Percentiles rank a stretch among this genome's conserved stretches.
phyloP scores from a whole-genome alignment of 2,329 filamentous ascomycete genomes.

The Cladosporium sphaerospermum region DNA sequence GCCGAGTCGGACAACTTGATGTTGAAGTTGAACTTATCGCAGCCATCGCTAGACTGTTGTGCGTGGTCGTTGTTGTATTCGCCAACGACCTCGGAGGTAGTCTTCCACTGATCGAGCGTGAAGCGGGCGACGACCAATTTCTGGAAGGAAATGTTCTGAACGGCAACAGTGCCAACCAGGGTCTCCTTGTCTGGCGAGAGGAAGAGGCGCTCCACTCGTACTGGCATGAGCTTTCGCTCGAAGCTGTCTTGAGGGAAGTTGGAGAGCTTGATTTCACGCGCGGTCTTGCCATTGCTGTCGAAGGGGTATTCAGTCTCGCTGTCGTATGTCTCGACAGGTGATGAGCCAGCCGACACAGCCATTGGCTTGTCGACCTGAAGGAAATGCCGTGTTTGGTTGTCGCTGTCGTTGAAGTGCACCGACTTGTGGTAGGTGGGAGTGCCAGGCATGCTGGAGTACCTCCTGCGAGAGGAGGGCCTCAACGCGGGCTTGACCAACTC shows the following conservation, averaged over 20 bases:
- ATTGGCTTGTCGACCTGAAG: slow-evolving; percentile 87
- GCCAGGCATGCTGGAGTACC: slow-evolving; percentile 94
- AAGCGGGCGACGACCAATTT: slow-evolving; percentile 89
- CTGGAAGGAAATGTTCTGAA: slow-evolving; percentile 82
- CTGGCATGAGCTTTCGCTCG: slow-evolving; percentile 57
- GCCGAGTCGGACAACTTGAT: slow-evolving; percentile 89
- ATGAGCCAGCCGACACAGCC: slow-evolving; percentile 92
- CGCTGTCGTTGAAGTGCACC: slow-evolving; percentile 95
- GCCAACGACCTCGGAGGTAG: slow-evolving; percentile 86
- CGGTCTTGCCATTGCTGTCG: slow-evolving; percentile 52
- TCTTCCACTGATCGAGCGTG: slow-evolving; percentile 98
- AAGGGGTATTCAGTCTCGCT: slow-evolving; percentile 90
- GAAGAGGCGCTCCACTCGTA: slow-evolving; percentile 81
- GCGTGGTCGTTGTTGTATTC: slow-evolving; percentile 78
- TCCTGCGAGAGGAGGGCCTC: slow-evolving; percentile 67
- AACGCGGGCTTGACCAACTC: slow-evolving; percentile 92
- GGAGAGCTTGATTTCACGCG: slow-evolving; percentile 80
- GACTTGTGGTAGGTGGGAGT: slow-evolving; percentile 94
- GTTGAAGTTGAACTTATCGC: slow-evolving; percentile 87
- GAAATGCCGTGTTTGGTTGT: slow-evolving; percentile 95
- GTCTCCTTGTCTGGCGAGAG: slow-evolving; percentile 82
- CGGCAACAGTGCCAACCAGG: slow-evolving; percentile 74
- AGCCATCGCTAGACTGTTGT: slow-evolving; percentile 54
- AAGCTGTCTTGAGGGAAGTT: slow-evolving; percentile 72
- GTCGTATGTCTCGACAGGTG: slow-evolving; percentile 81